Evolutionary conservation across 108 stramenopile species (phyloP), one percentile per base, ranked within the genome.

Genomic region (Nitzschia palea): DNA sequence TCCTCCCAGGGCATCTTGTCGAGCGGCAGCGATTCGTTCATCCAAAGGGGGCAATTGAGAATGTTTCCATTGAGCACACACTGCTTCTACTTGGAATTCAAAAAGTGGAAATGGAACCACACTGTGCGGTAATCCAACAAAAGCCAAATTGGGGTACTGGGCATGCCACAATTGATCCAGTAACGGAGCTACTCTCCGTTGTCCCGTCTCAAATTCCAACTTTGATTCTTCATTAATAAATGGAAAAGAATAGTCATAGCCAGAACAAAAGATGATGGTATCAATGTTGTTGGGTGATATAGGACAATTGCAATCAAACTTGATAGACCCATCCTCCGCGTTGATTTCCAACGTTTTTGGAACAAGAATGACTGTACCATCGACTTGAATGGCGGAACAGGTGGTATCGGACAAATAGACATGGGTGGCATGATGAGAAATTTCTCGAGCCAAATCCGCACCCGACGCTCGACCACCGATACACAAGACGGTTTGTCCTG

Each of bases 51-150:
- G 47, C 4, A 48, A 18, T 8, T 4, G 47, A 18, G 18, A 20
- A 5, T 12, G 15, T 48, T 48, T 10, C 54, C 55, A 78, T 65
- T 86, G 77, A 15, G 61, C 56, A 30, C 69, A 69, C 14, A 89
- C 64, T 3, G 88, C 88, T 45, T 84, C 82, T 20, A 85, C 79
- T 83, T 96, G 95, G 6, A 93, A 68, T 61, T 95, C 93, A 70
- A 93, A 91, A 9, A 93, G 54, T 12, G 95, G 95, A 72, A 96
- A 96, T 2, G 95, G 93, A 0, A 94, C 82, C 27, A 96, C 83
- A 34, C 73, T 74, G 42, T 96, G 91, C 6, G 90, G 95, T 26
- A 98, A 65, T 17, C 97, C 97, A 35, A 96, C 61, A 72, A 98
- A 96, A 2, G 81, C 56, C 18, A 98, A 48, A 9, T 77, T 81